phyloP scores from a whole-genome alignment of 768 basidiomycete genomes.

The Lyophyllum atratum region DNA sequence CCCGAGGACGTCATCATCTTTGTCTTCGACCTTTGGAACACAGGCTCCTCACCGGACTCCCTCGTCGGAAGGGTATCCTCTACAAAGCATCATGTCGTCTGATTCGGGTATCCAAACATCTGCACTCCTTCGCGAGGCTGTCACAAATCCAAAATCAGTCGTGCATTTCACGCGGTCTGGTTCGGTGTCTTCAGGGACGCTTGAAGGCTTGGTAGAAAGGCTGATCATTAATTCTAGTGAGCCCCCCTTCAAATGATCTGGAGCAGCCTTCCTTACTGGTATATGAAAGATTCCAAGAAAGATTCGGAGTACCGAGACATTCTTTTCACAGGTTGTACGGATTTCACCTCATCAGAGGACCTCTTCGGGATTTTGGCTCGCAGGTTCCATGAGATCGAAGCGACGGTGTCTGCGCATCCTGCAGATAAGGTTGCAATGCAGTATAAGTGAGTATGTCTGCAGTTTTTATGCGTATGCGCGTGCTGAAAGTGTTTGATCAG shows the following conservation, averaged over 20 bases:
- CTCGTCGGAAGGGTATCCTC: background rate
- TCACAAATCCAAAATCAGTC: conserved; percentile 24
- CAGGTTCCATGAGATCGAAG: conserved; percentile 36
- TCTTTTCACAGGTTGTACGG: conserved; percentile 41
- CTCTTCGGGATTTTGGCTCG: conserved; percentile 38
- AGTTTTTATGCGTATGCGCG: background rate
- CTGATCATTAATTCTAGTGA: conserved; percentile 37
- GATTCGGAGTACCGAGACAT: conserved; percentile 40
- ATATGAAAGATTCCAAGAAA: conserved; percentile 27
- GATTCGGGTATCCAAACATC: conserved; percentile 19
- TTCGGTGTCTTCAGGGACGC: conserved; percentile 37
- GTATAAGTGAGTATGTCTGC: conserved; percentile 33
- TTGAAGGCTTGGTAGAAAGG: conserved; percentile 44
- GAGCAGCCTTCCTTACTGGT: background rate
- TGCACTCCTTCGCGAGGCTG: conserved; percentile 23
- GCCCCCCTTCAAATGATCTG: conserved; percentile 10
- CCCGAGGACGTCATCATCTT: conserved; percentile 11
- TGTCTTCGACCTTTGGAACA: conserved; percentile 3
- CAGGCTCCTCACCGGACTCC: background rate
- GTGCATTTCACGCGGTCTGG: conserved; percentile 28
- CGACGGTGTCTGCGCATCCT: conserved; percentile 13
- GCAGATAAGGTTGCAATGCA: conserved; percentile 32
- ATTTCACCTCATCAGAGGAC: conserved; percentile 43
- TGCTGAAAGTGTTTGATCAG: conserved; percentile 21
- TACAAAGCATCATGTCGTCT: background rate